Evolutionary conservation across 345 rosid species (phyloP), one percentile per base, ranked within the genome.

Genomic region (Rhizophora mangle): DNA sequence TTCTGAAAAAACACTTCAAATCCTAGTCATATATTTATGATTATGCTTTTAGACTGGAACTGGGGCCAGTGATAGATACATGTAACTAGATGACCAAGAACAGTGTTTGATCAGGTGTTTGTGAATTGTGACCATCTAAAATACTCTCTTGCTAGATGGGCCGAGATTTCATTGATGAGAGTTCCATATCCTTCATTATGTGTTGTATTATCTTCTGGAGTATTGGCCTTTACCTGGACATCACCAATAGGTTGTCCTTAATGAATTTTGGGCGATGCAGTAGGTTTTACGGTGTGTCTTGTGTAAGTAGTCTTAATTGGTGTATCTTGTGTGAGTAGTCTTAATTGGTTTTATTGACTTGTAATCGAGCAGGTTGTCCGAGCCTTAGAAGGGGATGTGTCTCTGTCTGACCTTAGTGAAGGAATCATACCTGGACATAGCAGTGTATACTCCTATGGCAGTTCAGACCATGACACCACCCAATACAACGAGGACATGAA

Each of bases 401-500:
- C 93, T 3, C 73, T 94, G 21, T 74, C 84, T 1, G 96, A 94
- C 68, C 85, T 91, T 24, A 85, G 84, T 34, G 93, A 89, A 60
- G 95, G 90, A 67, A 79, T 85, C 11, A 81, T 79, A 69, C 88
- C 88, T 2, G 95, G 91, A 21, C 83, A 85, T 8, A 79, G 87
- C 82, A 78, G 70, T 3, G 64, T 78, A 1, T 85, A 26, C 37
- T 89, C 93, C 10, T 30, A 78, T 21, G 88, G 89, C 59, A 88
- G 96, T 82, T 83, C 96, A 4, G 97, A 90, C 79, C 86, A 90
- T 16, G 93, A 87, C 74, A 80, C 86, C 2, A 83, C 71, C 68
- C 90, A 90, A 51, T 89, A 90, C 85, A 87, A 87, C 2, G 89
- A 87, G 24, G 96, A 91, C 80, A 78, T 94, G 87, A 89, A 75